Evolutionary conservation across 139 green algal genomes (phyloP).

Genomic region (Chlamydomonas sphaeroides): DNA sequence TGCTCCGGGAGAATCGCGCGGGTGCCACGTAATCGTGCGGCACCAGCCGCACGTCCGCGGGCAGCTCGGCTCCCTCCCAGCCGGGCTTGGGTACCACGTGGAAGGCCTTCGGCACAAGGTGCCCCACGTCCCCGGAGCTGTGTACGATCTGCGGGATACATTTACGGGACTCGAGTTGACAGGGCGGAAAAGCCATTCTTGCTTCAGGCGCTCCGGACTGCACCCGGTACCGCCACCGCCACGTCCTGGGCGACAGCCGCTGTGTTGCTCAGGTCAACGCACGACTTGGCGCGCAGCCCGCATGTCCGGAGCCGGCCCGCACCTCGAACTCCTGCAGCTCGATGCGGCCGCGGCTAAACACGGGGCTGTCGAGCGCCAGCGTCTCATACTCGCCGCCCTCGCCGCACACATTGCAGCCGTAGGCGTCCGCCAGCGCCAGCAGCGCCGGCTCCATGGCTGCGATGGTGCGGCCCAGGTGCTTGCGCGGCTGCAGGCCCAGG

Average conservation of each 20-base stretch:
- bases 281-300: too few relatives aligned
- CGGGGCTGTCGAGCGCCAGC: conserved; percentile 89
- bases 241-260: too few relatives aligned
- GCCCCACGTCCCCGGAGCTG: conserved; percentile 52
- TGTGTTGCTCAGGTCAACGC: too few relatives aligned
- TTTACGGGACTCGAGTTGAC: too few relatives aligned
- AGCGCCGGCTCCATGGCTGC: conserved; percentile 68
- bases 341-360: conserved; percentile 83
- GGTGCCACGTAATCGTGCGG: conserved; percentile 16
- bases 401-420: conserved; percentile 92
- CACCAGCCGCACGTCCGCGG: conserved; percentile 7
- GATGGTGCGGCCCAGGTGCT: conserved; percentile 88
- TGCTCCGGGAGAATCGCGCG: not conserved
- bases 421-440: conserved; percentile 65
- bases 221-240: too few relatives aligned
- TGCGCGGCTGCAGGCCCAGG: conserved; percentile 83
- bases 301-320: not conserved
- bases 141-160: conserved; percentile 9
- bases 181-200: too few relatives aligned
- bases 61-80: conserved; percentile 16
- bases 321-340: conserved; percentile 74
- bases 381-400: conserved; percentile 99
- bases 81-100: conserved; percentile 76
- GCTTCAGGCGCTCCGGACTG: too few relatives aligned
- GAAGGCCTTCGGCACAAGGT: conserved; percentile 77